Conservation (phyloP, 208 protist species). For the Leishmania braziliensis region DNA sequence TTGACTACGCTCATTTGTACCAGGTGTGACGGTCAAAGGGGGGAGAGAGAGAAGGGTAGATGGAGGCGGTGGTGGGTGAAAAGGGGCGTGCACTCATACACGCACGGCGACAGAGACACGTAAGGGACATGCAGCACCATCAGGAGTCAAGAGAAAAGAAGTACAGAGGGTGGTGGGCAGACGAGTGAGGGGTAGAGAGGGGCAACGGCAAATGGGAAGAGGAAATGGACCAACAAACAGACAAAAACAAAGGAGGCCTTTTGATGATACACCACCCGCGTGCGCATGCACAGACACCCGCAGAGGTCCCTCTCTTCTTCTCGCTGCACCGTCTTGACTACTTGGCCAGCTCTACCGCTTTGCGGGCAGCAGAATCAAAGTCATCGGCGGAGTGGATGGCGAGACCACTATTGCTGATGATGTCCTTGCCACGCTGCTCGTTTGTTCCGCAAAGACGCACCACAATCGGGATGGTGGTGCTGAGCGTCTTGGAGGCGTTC, state of each 20-base stretch:
- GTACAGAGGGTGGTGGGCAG: neutral
- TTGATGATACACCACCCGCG: neutral
- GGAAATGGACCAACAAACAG: neutral
- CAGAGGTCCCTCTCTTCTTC: neutral
- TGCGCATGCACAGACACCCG: neutral
- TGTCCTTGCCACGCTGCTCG: slow-evolving; percentile 93
- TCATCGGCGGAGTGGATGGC: slow-evolving; percentile 77
- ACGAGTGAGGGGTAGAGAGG: neutral
- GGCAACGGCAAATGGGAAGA: neutral
- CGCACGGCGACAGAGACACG: neutral
- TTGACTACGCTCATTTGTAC: neutral
- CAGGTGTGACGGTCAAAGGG: neutral
- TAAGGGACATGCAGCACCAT: neutral
- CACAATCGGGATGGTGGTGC: slow-evolving; percentile 95
- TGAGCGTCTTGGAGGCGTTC: slow-evolving; percentile 83
- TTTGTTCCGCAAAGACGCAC: slow-evolving; percentile 96
- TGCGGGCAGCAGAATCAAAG: slow-evolving; percentile 84
- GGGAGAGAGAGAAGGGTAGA: neutral
- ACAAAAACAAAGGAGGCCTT: neutral
- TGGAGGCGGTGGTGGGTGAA: neutral
- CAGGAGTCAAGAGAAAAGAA: neutral
- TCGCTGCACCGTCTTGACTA: neutral
- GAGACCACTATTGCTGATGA: slow-evolving; percentile 91
- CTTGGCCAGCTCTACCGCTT: slow-evolving; percentile 71
- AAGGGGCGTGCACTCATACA: neutral